A percentile compares a stretch with the other conserved stretches of the same genome.
Evolutionary conservation across 2,329 filamentous ascomycete genomes (phyloP).

Genomic region (Colletotrichum limetticola): DNA sequence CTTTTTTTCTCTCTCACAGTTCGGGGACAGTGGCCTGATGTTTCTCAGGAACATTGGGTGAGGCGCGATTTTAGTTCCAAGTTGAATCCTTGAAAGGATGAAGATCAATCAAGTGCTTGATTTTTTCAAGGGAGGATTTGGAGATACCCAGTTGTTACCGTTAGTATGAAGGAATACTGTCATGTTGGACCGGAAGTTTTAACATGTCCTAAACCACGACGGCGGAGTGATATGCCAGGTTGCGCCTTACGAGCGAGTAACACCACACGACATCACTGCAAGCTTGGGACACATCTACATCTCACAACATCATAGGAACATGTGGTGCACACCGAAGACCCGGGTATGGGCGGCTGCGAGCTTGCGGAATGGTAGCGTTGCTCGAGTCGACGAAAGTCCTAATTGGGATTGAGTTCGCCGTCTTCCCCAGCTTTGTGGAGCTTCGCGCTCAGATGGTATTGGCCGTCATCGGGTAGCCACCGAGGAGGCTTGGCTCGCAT

Average conservation of each 20-base stretch:
- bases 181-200: neutral
- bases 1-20: no score
- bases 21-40: no score
- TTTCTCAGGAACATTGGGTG: no score
- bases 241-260: neutral
- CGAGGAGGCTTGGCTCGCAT: conserved; percentile 27
- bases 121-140: no score
- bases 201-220: neutral
- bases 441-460: conserved; percentile 26
- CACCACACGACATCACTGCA: neutral
- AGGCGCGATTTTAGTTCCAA: no score
- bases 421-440: conserved; percentile 27
- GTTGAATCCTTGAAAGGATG: no score
- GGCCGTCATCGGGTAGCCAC: conserved; percentile 12
- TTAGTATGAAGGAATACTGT: neutral
- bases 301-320: neutral
- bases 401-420: conserved; percentile 15
- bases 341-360: neutral
- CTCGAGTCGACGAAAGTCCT: neutral
- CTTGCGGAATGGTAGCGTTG: neutral
- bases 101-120: no score
- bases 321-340: neutral
- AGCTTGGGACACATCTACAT: neutral
- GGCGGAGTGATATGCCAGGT: neutral
- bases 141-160: no score